Evolutionary conservation across 2,329 filamentous ascomycete species (phyloP).

Genomic region (Colletotrichum trifolii): DNA sequence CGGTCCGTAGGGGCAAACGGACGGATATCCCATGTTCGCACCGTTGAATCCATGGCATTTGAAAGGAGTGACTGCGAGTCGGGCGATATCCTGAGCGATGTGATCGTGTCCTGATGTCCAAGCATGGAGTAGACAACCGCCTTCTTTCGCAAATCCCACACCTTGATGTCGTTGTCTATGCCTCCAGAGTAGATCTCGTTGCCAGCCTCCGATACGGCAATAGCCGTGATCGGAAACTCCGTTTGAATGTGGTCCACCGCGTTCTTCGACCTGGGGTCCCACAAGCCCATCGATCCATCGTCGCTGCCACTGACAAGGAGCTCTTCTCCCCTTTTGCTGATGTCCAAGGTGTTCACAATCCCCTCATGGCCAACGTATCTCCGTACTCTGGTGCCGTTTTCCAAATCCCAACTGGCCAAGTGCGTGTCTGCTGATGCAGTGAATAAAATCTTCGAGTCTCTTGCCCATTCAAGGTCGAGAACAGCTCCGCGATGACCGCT

Average conservation of each 20-base stretch:
- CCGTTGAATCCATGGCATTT: conserved; percentile 93
- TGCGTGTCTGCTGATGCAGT: conserved; percentile 95
- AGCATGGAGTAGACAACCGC: conserved; percentile 86
- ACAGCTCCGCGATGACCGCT: conserved; percentile 92
- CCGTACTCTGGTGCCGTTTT: conserved; percentile 90
- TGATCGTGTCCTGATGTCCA: conserved; percentile 92
- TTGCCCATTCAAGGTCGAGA: conserved; percentile 94
- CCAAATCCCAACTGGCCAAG: conserved; percentile 93
- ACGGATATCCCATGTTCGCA: conserved; percentile 94
- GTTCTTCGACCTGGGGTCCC: conserved; percentile 93
- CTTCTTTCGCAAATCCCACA: conserved; percentile 96
- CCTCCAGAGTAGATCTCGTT: conserved; percentile 95
- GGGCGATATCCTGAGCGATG: conserved; percentile 89
- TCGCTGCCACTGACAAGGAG: conserved; percentile 91
- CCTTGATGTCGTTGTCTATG: conserved; percentile 97
- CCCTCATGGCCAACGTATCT: conserved; percentile 94
- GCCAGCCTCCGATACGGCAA: conserved; percentile 91
- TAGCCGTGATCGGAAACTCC: conserved; percentile 90
- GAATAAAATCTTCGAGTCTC: conserved; percentile 90
- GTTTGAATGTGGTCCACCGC: conserved; percentile 90
- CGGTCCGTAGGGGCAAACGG: conserved; percentile 92
- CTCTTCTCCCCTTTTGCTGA: conserved; percentile 90
- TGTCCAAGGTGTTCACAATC: conserved; percentile 91
- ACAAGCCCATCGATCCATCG: conserved; percentile 92
- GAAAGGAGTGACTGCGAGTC: conserved; percentile 92